phyloP scores from a whole-genome alignment of 1,139 yeast species.

The Trichomonascaceae sp. region DNA sequence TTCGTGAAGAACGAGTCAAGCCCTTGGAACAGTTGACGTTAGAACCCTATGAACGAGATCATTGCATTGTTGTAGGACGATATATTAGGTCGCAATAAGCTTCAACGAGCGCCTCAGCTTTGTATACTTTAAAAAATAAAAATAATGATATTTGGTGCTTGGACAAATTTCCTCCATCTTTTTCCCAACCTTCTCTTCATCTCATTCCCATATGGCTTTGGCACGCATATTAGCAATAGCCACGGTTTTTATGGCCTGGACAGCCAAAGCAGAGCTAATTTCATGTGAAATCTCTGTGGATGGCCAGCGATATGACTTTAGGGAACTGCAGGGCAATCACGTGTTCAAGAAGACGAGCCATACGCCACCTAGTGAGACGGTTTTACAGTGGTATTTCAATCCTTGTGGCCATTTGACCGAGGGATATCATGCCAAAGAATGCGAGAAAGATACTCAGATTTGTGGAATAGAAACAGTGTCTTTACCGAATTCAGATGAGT shows the following conservation, averaged over 20 bases:
- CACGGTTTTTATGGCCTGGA: background rate
- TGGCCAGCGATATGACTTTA: constrained; percentile 39
- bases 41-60: constrained; percentile 99
- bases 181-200: background rate
- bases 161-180: background rate
- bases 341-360: constrained; percentile 36
- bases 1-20: constrained; percentile 97
- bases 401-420: constrained; percentile 50
- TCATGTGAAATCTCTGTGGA: constrained; percentile 44
- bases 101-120: background rate
- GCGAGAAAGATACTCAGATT: constrained; percentile 61
- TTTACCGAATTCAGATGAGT: constrained; percentile 35
- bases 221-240: background rate
- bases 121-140: background rate
- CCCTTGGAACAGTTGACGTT: constrained; percentile 97
- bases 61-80: constrained; percentile 96
- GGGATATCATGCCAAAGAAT: constrained; percentile 35
- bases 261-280: constrained; percentile 28
- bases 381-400: constrained; percentile 61
- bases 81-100: constrained; percentile 56
- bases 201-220: background rate
- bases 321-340: constrained; percentile 45
- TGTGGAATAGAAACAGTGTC: constrained; percentile 48
- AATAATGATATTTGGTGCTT: background rate
- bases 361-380: constrained; percentile 76